Base-by-base conservation (phyloP, 805 yeast species). In the Candida morakotiae region DNA sequence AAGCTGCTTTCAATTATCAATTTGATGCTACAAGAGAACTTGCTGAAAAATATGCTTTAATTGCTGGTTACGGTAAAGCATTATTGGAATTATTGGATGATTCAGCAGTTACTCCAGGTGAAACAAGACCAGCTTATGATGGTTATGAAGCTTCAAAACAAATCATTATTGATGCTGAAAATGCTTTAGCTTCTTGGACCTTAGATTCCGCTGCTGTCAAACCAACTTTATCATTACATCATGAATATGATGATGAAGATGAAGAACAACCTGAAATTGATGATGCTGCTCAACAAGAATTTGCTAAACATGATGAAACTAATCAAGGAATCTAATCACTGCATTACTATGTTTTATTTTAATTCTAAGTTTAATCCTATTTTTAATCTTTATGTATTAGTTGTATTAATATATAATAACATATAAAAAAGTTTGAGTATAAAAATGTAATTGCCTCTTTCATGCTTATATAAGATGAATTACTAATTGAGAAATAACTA, bases 31-130 rank as follows among this genome's bases (percentile, higher is more conserved):
- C 83, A 47, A 79, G 88, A 65, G 94, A 86, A 65, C 82, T 79
- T 57, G 81, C 94, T 45, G 94, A 86, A 69, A 86, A 85, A 65
- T 74, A 81, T 49, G 91, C 93, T 39, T 71, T 86, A 53, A 82
- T 87, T 63, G 91, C 94, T 37, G 91, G 93, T 44, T 84, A 86
- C 70, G 95, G 95, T 67, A 84, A 84, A 69, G 93, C 91, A 22
- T 64, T 86, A 41, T 71, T 86, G 56, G 91, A 84, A 67, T 73
- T 86, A 57, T 72, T 86, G 57, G 94, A 85, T 56, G 93, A 84
- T 55, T 68, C 87, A 45, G 85, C 93, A 44, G 91, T 85, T 36
- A 83, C 91, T 42, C 95, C 95, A 42, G 95, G 95, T 72, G 95
- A 85, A 69, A 83, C 91, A 34, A 82, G 93, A 78, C 83, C 89